These are phyloP conservation scores for Botryotinia narcissicola DNA, from an alignment of 2,329 filamentous ascomycete species.

Conservation along the genomic window DNA sequence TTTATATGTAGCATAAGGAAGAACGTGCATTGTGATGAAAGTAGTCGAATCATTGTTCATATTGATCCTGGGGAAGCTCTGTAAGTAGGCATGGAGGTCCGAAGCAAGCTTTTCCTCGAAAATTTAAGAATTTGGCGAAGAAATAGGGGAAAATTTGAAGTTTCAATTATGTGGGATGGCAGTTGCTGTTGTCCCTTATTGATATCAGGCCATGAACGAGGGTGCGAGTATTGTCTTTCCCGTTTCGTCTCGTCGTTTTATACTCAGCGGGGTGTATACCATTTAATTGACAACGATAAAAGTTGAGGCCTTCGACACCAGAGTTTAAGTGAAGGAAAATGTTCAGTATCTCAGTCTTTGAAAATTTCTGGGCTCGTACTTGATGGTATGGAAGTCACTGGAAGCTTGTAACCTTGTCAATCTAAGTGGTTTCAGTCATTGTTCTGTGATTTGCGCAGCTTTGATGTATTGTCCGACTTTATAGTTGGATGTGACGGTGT, in stretches of 20 bases:
- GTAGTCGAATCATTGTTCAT: too few relatives aligned
- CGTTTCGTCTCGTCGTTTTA: not conserved
- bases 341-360: not conserved
- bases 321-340: not conserved
- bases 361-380: not conserved
- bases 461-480: not conserved
- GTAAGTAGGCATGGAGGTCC: too few relatives aligned
- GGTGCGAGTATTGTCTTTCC: not conserved
- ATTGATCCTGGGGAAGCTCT: too few relatives aligned
- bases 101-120: too few relatives aligned
- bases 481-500: not conserved
- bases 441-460: too few relatives aligned
- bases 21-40: too few relatives aligned
- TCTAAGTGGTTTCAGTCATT: rapidly evolving
- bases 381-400: not conserved
- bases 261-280: not conserved
- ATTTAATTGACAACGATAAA: not conserved
- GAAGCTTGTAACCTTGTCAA: not conserved
- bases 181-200: not conserved
- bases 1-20: too few relatives aligned
- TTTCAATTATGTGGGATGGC: not conserved
- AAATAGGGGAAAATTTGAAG: too few relatives aligned
- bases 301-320: not conserved
- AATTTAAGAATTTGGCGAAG: too few relatives aligned
- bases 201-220: not conserved